Base-by-base conservation (phyloP, 108 stramenopile species). In the Pseudonitzschia multiseries region DNA sequence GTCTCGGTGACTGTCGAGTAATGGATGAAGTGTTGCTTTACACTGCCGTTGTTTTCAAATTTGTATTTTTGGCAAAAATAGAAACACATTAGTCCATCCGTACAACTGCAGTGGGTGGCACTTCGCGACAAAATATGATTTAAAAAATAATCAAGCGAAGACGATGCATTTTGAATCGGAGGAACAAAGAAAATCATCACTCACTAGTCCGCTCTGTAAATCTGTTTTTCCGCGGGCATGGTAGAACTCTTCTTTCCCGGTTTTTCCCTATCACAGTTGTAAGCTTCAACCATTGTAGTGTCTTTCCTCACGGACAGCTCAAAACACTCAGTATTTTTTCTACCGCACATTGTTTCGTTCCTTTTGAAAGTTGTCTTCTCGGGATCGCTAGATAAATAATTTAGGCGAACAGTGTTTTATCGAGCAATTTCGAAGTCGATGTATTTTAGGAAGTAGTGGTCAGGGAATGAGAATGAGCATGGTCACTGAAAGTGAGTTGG, bases 181-280 rank as follows among this genome's bases (percentile, higher is more conserved):
- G 12, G 13, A 18, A 48, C 8, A 8, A 14, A 10, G 12, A 36
- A 18, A 14, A 18, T 1, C 42, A 48, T 48, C 18, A 48, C 46
- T 48, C 18, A 48, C 46, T 83, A 87, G 64, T 81, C 71, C 13
- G 83, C 43, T 51, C 70, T 56, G 66, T 84, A 84, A 31, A 84
- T 70, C 62, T 90, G 89, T 65, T 93, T 95, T 66, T 90, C 89
- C 40, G 88, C 83, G 6, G 76, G 76, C 70, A 77, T 71, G 24
- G 74, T 76, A 33, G 67, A 46, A 46, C 28, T 71, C 52, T 93
- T 90, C 53, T 76, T 29, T n/a, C 92, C 86, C 26, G 90, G 90
- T 67, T 79, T 66, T 57, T 93, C 87, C 53, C 86, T 73, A 63
- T 95, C 91, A 78, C 94, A 95, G 71, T 95, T 95, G 80, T 95